Evolutionary conservation across 257 asterid species (phyloP), one percentile per base, ranked within the genome.

Genomic region (Petunia axillaris): DNA sequence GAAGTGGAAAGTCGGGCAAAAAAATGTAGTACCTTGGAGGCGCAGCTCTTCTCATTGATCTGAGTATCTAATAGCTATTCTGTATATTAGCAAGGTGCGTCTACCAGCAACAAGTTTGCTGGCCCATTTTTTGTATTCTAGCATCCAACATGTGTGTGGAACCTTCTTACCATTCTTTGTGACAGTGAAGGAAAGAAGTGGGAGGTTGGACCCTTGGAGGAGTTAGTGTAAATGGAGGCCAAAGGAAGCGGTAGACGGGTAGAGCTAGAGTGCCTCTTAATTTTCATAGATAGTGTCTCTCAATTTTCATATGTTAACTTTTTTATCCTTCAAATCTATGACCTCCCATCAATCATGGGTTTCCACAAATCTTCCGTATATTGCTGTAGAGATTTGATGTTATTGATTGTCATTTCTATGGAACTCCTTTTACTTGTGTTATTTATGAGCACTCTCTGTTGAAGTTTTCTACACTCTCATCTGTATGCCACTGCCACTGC

Each of bases 401-500:
- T 2, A 36, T 11, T 5, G n/a, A 64, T 64, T 64, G 50, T 64
- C 73, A 14, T 64, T 64, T 63, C 44, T 63, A 10, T 4, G 16
- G 4, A 43, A 63, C 44, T 63, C 68, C 68, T 63, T 37, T 63
- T 63, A 63, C 44, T 64, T 13, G 10, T 39, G 50, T 65, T 65
- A 39, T 11, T 8, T 40, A 39, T 66, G 54, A 15, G 6, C 37
- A 40, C 25, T 37, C 37, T 7, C 53, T 66, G 38, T 40, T 66
- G 75, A 40, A 40, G 54, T 40, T 66, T 52, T 50, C 15, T 66
- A 37, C 25, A 25, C 25, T 25, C 14, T 14, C 54, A 7, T 66
- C 38, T 41, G 48, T 66, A 66, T 40, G 75, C 15, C 36, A 41
- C 75, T 14, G 75, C 75, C 14, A 40, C 75, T 66, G 75, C 37